Evolutionary conservation across 306 rosid species (phyloP).

Genomic region (Carpinus viminea): DNA sequence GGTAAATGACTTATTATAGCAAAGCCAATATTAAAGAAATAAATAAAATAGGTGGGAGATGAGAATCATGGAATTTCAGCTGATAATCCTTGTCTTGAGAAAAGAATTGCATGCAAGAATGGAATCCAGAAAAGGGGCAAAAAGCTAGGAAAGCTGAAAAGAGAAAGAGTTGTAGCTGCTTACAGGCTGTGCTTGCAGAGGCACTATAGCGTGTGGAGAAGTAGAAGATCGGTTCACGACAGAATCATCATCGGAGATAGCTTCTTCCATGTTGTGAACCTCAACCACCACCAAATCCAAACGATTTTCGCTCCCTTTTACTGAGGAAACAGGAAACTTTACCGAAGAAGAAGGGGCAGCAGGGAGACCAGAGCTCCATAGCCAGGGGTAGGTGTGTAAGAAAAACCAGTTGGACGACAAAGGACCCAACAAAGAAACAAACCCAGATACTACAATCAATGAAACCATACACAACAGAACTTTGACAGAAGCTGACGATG

Average conservation of each 20-base stretch:
- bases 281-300: slow-evolving; percentile 38
- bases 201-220: slow-evolving; percentile 45
- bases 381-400: slow-evolving; percentile 16
- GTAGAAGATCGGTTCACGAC: slow-evolving; percentile 48
- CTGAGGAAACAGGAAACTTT: slow-evolving; percentile 17
- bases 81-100: background rate
- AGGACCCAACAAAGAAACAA: slow-evolving; percentile 58
- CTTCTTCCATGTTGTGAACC: slow-evolving; percentile 37
- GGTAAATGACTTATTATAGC: too few species aligned
- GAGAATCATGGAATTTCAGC: background rate
- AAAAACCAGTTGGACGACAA: slow-evolving; percentile 37
- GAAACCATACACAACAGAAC: slow-evolving; percentile 54
- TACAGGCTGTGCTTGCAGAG: slow-evolving; percentile 38
- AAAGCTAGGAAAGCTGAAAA: background rate
- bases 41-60: background rate
- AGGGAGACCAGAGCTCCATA: slow-evolving; percentile 23
- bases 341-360: slow-evolving; percentile 8
- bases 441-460: slow-evolving; percentile 49
- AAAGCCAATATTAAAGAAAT: background rate
- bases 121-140: background rate
- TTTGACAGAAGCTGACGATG: slow-evolving; percentile 37
- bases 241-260: slow-evolving; percentile 52
- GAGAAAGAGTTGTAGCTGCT: slow-evolving; percentile 13
- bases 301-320: slow-evolving; percentile 22
- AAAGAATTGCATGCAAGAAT: background rate